phyloP scores from a whole-genome alignment of 2,329 filamentous ascomycete genomes.

The Fusarium subglutinans region DNA sequence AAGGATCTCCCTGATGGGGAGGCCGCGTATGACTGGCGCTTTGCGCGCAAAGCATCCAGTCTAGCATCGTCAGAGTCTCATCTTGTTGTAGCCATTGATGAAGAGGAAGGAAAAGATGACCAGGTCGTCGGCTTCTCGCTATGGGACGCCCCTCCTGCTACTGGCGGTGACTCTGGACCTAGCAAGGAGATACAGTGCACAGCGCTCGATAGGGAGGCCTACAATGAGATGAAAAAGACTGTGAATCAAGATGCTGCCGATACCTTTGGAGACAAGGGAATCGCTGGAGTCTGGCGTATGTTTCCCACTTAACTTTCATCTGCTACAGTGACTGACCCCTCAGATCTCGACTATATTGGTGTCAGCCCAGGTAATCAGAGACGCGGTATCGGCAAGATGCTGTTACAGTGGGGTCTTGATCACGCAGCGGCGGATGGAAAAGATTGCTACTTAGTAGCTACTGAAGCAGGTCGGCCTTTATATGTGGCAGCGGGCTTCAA shows the following conservation, averaged over 20 bases:
- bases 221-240: background rate
- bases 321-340: background rate
- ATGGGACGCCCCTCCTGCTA: background rate
- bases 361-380: slow-evolving; percentile 3
- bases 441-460: slow-evolving; percentile 10
- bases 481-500: slow-evolving; percentile 6
- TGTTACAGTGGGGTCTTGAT: background rate
- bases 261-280: background rate
- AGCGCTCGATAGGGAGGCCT: slow-evolving; percentile 1
- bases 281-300: slow-evolving; percentile 11
- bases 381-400: slow-evolving; percentile 1
- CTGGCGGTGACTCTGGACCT: background rate
- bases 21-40: slow-evolving; percentile 16
- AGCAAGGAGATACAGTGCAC: background rate
- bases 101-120: background rate
- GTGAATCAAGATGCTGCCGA: slow-evolving; percentile 5
- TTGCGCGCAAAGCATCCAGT: slow-evolving; percentile 8
- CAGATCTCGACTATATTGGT: slow-evolving; percentile 19
- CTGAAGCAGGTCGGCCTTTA: slow-evolving; percentile 1
- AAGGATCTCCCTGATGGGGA: slow-evolving; percentile 3
- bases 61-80: background rate
- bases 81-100: background rate
- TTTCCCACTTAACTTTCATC: background rate
- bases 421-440: background rate
- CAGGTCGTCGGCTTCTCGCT: slow-evolving; percentile 7